Percentiles rank a stretch among this genome's conserved stretches.
These are phyloP conservation scores for Colletotrichum paranaense DNA, from an alignment of 2,329 filamentous ascomycete species.

Conservation along the genomic window DNA sequence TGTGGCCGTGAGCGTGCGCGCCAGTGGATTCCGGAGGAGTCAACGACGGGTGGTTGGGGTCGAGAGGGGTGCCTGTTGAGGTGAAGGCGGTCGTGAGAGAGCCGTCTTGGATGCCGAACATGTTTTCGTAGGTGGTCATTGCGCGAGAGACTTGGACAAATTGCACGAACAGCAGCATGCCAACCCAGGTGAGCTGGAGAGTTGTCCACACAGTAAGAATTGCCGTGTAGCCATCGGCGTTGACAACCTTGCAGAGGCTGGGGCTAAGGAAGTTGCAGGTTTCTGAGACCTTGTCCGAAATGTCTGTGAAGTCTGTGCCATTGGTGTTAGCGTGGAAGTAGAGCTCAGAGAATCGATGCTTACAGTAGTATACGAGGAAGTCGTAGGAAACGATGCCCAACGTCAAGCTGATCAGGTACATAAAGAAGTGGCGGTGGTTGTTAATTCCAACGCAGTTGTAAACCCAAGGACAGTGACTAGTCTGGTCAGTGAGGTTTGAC, in stretches of 20 bases:
- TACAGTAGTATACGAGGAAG: constrained; percentile 78
- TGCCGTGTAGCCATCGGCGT: constrained; percentile 86
- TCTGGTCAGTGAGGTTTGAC: background rate
- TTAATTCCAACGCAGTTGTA: constrained; percentile 96
- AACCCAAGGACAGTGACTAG: constrained; percentile 95
- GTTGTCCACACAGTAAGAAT: constrained; percentile 82
- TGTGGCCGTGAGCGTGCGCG: constrained; percentile 55
- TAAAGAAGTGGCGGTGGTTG: constrained; percentile 94
- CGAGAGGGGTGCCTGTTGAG: constrained; percentile 79
- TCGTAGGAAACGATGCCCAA: constrained; percentile 80
- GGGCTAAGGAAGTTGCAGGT: constrained; percentile 82
- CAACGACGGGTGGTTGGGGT: constrained; percentile 73
- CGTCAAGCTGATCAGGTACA: constrained; percentile 86
- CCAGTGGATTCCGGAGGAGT: constrained; percentile 59
- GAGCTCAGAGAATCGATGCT: constrained; percentile 43
- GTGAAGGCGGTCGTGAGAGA: constrained; percentile 81
- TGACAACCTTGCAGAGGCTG: constrained; percentile 78
- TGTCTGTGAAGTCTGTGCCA: constrained; percentile 70
- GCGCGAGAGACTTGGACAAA: constrained; percentile 91
- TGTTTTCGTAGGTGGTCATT: constrained; percentile 96
- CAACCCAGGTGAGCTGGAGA: constrained; percentile 92
- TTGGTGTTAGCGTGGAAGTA: constrained; percentile 40
- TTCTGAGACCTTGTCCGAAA: constrained; percentile 64
- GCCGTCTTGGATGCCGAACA: constrained; percentile 79
- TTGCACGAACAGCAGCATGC: constrained; percentile 96